Conservation (phyloP, 305 asterid genomes). For the Stenogyne calaminthoides region DNA sequence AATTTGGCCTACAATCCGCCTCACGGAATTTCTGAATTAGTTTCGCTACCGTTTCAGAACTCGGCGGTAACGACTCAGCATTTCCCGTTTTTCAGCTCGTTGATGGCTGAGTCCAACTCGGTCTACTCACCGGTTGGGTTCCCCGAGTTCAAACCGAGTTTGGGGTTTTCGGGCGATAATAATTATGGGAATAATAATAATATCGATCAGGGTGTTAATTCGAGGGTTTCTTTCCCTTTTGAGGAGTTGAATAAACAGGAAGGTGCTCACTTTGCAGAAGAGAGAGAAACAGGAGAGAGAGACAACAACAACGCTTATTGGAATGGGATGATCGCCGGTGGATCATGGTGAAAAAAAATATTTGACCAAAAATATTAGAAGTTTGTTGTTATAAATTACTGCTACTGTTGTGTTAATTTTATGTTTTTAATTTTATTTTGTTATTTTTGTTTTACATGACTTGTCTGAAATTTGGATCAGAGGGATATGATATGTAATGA, state of each 20-base stretch:
- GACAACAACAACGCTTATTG: slow-evolving; percentile 41
- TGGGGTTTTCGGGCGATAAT: slow-evolving; percentile 41
- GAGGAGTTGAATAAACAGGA: slow-evolving; percentile 36
- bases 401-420: neutral
- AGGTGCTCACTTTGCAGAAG: slow-evolving; percentile 21
- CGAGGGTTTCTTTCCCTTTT: slow-evolving; percentile 40
- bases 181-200: slow-evolving; percentile 32
- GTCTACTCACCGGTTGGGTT: slow-evolving; percentile 33
- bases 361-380: too few species aligned
- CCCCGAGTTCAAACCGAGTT: slow-evolving; percentile 41
- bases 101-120: slow-evolving; percentile 32
- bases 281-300: slow-evolving; percentile 31
- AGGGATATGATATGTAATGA: neutral
- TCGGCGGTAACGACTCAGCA: neutral
- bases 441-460: slow-evolving; percentile 5
- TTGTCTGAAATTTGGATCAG: slow-evolving; percentile 33
- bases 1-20: slow-evolving; percentile 45
- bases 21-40: slow-evolving; percentile 30
- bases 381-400: too few species aligned
- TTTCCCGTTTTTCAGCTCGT: slow-evolving; percentile 32
- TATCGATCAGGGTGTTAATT: slow-evolving; percentile 19
- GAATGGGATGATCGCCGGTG: slow-evolving; percentile 48
- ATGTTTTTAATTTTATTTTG: too few species aligned
- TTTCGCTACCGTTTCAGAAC: slow-evolving; percentile 20
- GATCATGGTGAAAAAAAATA: slow-evolving; percentile 40